Evolutionary conservation across 495 filamentous ascomycete species (phyloP).

Genomic region (Aspergillus campestris): DNA sequence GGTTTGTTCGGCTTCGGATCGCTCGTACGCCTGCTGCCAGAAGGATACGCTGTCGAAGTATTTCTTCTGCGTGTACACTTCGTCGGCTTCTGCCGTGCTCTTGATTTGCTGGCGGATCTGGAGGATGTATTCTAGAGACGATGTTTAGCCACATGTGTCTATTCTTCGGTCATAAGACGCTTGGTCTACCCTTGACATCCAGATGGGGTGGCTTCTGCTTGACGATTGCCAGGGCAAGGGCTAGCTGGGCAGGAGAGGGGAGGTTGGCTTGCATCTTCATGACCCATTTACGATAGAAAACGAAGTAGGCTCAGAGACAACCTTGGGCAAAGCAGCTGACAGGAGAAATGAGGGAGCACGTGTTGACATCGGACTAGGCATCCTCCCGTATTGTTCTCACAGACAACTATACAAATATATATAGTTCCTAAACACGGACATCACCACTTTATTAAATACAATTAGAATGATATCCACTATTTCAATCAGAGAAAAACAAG

Average conservation of each 20-base stretch:
- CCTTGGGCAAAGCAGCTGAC: too few species aligned
- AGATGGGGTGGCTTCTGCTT: conserved; percentile 32
- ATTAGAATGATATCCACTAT: too few species aligned
- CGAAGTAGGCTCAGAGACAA: too few species aligned
- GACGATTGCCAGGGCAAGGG: conserved; percentile 39
- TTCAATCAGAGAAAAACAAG: too few species aligned
- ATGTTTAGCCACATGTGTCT: background rate
- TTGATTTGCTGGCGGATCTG: conserved; percentile 32
- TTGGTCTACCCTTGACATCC: conserved; percentile 28
- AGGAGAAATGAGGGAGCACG: too few species aligned
- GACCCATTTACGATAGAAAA: background rate
- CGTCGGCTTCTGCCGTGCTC: conserved; percentile 4
- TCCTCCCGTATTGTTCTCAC: too few species aligned
- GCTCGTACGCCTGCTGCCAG: conserved; percentile 43
- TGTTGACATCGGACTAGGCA: too few species aligned
- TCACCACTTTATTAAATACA: too few species aligned
- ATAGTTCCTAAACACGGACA: too few species aligned
- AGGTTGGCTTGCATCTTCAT: conserved; percentile 5
- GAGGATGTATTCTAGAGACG: conserved; percentile 29
- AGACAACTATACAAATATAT: too few species aligned
- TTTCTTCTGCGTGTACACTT: conserved; percentile 13
- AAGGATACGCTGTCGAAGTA: conserved; percentile 41
- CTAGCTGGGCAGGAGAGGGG: conserved; percentile 30
- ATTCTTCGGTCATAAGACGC: background rate
- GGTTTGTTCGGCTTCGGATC: conserved; percentile 36